Evolutionary conservation across 192 early-diverging fungal species (phyloP).

Genomic region (Podila horticola): DNA sequence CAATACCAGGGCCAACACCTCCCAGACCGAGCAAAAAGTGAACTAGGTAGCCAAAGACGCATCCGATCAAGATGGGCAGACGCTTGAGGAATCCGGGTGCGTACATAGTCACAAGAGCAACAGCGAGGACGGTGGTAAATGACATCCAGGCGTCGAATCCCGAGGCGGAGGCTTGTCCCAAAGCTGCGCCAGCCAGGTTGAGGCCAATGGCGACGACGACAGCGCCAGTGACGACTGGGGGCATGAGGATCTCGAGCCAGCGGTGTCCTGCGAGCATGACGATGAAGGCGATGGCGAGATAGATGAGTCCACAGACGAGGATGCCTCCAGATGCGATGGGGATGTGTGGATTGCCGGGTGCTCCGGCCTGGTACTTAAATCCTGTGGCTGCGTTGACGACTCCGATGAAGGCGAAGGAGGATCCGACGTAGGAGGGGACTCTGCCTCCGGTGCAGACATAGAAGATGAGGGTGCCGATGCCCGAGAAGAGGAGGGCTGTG

Average conservation of each 20-base stretch:
- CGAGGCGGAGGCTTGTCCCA: slow-evolving; percentile 46
- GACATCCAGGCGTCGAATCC: slow-evolving; percentile 65
- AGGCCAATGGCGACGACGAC: slow-evolving; percentile 67
- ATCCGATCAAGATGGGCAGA: slow-evolving; percentile 64
- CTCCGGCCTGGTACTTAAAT: slow-evolving; percentile 46
- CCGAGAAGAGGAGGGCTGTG: slow-evolving; percentile 63
- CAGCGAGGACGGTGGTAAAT: slow-evolving; percentile 56
- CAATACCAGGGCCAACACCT: slow-evolving; percentile 44
- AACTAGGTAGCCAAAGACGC: slow-evolving; percentile 52
- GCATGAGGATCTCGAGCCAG: slow-evolving; percentile 63
- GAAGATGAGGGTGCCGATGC: slow-evolving; percentile 64
- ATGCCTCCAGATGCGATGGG: slow-evolving; percentile 63
- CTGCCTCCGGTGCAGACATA: slow-evolving; percentile 63
- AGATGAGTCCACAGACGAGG: slow-evolving; percentile 61
- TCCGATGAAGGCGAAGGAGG: slow-evolving; percentile 65
- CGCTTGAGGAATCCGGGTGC: slow-evolving; percentile 56
- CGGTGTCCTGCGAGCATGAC: slow-evolving; percentile 55
- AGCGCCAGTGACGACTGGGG: slow-evolving; percentile 66
- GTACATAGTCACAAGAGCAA: slow-evolving; percentile 55
- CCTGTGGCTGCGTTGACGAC: slow-evolving; percentile 60
- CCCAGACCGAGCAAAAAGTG: slow-evolving; percentile 44
- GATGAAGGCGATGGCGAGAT: slow-evolving; percentile 48
- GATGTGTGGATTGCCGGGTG: slow-evolving; percentile 54
- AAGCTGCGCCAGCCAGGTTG: slow-evolving; percentile 56
- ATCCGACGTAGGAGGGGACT: slow-evolving; percentile 68